phyloP scores from a whole-genome alignment of 306 rosid genomes.

The Fragaria vesca region DNA sequence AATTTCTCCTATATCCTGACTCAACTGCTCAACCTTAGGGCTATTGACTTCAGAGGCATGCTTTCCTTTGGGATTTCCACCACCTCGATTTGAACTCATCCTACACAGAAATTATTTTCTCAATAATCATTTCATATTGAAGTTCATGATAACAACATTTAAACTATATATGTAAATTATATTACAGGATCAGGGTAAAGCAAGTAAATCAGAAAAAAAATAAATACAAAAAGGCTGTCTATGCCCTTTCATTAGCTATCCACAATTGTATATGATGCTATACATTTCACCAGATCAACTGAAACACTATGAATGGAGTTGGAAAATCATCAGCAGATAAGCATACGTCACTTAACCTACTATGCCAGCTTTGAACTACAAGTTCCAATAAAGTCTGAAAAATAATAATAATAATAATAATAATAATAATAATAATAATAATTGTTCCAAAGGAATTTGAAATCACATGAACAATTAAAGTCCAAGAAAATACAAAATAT shows the following conservation, averaged over 20 bases:
- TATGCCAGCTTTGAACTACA: neutral
- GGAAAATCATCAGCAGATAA: neutral
- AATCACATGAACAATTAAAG: neutral
- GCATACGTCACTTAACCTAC: neutral
- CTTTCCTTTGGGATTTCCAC: slow-evolving; percentile 51
- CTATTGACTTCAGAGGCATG: slow-evolving; percentile 20
- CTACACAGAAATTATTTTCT: neutral
- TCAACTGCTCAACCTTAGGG: slow-evolving; percentile 44
- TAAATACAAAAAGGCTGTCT: neutral
- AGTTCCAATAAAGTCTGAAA: neutral
- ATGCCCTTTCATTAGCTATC: neutral
- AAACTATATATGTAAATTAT: neutral
- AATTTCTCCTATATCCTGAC: slow-evolving; percentile 44
- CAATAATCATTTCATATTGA: neutral
- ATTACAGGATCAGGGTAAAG: neutral
- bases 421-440: too few species aligned
- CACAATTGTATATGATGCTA: neutral
- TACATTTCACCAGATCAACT: neutral
- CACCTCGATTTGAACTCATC: slow-evolving; percentile 55
- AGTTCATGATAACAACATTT: neutral
- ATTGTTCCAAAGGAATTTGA: neutral
- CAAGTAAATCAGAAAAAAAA: neutral
- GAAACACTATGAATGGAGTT: neutral
- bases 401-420: too few species aligned
- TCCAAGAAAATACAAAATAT: neutral